Evolutionary conservation across 2,329 filamentous ascomycete species (phyloP).

Genomic region (Onygenales sp.): DNA sequence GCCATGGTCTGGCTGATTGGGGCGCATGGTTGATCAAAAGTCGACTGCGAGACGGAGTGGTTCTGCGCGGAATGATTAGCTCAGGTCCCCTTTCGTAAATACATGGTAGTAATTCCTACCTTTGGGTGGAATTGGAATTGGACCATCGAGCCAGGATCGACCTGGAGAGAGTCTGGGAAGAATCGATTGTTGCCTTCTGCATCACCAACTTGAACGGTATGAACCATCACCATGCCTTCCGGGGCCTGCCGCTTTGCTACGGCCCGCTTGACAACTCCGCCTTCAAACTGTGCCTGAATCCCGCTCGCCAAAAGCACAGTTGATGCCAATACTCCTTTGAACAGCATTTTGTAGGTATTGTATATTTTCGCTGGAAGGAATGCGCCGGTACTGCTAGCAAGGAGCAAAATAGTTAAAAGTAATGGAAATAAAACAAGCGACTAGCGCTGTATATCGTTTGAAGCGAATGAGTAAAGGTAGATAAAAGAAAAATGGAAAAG

Average conservation of each 20-base stretch:
- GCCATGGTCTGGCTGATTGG: conserved; percentile 47
- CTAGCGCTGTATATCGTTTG: neutral
- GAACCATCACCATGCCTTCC: conserved; percentile 31
- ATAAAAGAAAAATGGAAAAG: neutral
- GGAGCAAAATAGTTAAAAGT: neutral
- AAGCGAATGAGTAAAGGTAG: neutral
- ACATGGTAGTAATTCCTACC: conserved; percentile 18
- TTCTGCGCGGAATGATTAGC: conserved; percentile 38
- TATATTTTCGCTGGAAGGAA: neutral
- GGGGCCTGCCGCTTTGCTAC: neutral
- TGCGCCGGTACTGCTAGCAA: neutral
- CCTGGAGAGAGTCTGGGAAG: conserved; percentile 57
- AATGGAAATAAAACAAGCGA: neutral
- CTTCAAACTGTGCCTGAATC: neutral
- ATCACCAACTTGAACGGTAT: conserved; percentile 57
- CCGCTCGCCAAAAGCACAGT: neutral
- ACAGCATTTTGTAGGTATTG: neutral
- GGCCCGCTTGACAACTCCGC: neutral
- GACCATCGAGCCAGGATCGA: conserved; percentile 46
- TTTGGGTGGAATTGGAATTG: conserved; percentile 44
- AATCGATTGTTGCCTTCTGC: conserved; percentile 48
- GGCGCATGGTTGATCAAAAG: conserved; percentile 60
- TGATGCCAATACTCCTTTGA: neutral
- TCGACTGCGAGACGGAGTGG: conserved; percentile 72
- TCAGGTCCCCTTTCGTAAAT: neutral